A percentile compares a stretch with the other conserved stretches of the same genome.
These are phyloP conservation scores for Strigomonas culicis DNA, from an alignment of 208 protist species.

Conservation along the genomic window DNA sequence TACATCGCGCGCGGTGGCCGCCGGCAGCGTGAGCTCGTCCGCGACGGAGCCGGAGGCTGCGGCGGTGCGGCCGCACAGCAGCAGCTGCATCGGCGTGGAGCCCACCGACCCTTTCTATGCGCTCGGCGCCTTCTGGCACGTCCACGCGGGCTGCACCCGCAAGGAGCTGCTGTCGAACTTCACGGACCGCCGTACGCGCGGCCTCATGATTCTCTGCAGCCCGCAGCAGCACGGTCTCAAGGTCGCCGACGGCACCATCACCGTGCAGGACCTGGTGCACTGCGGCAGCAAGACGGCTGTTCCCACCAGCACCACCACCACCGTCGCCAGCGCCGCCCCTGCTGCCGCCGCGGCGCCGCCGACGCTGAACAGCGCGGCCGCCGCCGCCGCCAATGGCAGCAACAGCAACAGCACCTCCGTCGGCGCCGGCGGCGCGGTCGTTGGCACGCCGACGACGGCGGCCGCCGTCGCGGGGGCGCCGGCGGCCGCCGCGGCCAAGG, in stretches of 20 bases:
- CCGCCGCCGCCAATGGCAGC: background rate
- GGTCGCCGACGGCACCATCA: slow-evolving; percentile 70
- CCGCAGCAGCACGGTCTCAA: slow-evolving; percentile 39
- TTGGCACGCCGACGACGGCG: background rate
- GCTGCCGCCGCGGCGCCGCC: background rate
- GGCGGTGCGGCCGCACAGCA: background rate
- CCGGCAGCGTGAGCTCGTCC: background rate
- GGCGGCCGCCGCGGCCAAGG: background rate
- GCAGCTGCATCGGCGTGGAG: background rate
- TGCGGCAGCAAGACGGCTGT: background rate
- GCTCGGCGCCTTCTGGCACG: slow-evolving; percentile 30
- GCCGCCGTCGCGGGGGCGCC: background rate
- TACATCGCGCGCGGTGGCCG: background rate
- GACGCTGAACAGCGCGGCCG: background rate
- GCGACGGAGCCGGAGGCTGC: no score
- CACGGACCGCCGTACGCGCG: slow-evolving; percentile 27
- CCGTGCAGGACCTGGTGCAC: slow-evolving; percentile 24
- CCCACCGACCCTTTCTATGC: slow-evolving; percentile 20
- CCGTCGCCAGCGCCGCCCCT: background rate
- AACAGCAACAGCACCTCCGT: background rate
- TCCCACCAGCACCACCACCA: background rate
- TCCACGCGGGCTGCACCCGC: slow-evolving; percentile 69
- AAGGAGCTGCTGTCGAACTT: slow-evolving; percentile 75
- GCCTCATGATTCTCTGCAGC: slow-evolving; percentile 55
- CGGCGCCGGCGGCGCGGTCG: background rate